Percentiles rank a stretch among this genome's conserved stretches.
These are phyloP conservation scores for Verticillium nonalfalfae DNA, from an alignment of 2,329 filamentous ascomycete species.

Conservation along the genomic window DNA sequence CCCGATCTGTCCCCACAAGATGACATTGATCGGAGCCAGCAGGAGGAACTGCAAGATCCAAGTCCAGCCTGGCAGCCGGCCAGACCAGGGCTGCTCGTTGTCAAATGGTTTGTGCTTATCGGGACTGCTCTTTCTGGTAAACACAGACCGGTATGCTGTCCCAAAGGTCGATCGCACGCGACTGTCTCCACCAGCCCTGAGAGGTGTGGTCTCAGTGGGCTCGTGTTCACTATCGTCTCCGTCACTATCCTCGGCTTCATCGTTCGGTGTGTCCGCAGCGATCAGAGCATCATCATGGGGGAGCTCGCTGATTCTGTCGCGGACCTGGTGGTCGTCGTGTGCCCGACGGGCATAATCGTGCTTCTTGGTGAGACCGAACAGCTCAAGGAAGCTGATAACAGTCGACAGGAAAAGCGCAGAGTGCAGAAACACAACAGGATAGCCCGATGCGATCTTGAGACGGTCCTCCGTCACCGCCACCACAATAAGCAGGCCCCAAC, in stretches of 20 bases:
- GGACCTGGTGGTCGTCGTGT: slow-evolving; percentile 39
- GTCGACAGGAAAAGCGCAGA: slow-evolving; percentile 68
- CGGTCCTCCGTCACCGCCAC: slow-evolving; percentile 73
- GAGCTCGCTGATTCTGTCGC: slow-evolving; percentile 25
- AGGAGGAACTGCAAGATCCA: slow-evolving; percentile 86
- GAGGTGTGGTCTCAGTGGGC: slow-evolving; percentile 47
- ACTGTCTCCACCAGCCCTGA: slow-evolving; percentile 25
- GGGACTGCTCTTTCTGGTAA: slow-evolving; percentile 22
- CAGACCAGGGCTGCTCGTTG: slow-evolving; percentile 82
- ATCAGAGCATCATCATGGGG: slow-evolving; percentile 28
- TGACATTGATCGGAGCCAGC: slow-evolving; percentile 69
- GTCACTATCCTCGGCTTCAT: slow-evolving; percentile 20
- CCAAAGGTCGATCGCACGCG: slow-evolving; percentile 45
- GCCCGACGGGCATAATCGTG: slow-evolving; percentile 58
- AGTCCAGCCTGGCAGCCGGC: slow-evolving; percentile 69
- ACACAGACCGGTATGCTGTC: slow-evolving; percentile 41
- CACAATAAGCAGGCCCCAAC: slow-evolving; percentile 66
- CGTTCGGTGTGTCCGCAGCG: slow-evolving; percentile 30
- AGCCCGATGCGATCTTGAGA: slow-evolving; percentile 66
- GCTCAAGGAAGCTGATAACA: slow-evolving; percentile 70
- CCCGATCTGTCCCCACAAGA: slow-evolving; percentile 70
- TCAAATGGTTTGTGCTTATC: slow-evolving; percentile 42
- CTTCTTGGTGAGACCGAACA: slow-evolving; percentile 71
- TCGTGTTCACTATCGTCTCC: slow-evolving; percentile 14
- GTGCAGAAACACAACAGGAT: slow-evolving; percentile 76